phyloP scores from a whole-genome alignment of 1,139 yeast species.

The Yamadazyma trypodendri region DNA sequence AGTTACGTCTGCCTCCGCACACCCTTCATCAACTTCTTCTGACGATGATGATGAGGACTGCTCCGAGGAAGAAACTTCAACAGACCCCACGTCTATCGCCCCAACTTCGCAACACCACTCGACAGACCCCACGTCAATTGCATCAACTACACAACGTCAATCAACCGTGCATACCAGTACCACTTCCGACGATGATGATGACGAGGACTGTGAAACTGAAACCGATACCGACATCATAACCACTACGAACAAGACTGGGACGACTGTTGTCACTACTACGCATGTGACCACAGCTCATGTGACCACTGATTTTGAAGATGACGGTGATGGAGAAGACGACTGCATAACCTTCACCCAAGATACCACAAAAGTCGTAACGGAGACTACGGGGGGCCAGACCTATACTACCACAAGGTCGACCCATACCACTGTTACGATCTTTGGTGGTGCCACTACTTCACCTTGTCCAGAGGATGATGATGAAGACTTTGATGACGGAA shows the following conservation, averaged over 20 bases:
- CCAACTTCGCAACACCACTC: neutral
- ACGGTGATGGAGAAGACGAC: slow-evolving; percentile 15
- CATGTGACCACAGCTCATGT: slow-evolving; percentile 3
- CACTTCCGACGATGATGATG: slow-evolving; percentile 8
- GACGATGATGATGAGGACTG: slow-evolving; percentile 13
- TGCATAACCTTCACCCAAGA: slow-evolving; percentile 14
- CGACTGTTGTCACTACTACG: slow-evolving; percentile 4
- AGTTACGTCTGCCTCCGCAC: neutral
- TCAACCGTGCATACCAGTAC: neutral
- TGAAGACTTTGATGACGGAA: slow-evolving; percentile 8
- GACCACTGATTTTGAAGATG: slow-evolving; percentile 12
- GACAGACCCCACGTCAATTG: slow-evolving; percentile 2
- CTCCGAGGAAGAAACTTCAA: slow-evolving; percentile 9
- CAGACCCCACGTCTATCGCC: slow-evolving; percentile 1
- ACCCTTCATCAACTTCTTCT: neutral
- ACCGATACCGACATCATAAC: slow-evolving; percentile 3
- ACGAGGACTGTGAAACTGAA: slow-evolving; percentile 15
- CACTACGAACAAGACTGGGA: slow-evolving; percentile 4
- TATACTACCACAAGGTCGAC: slow-evolving; percentile 9
- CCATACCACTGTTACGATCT: slow-evolving; percentile 11
- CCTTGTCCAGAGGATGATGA: slow-evolving; percentile 15
- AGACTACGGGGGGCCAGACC: slow-evolving; percentile 9
- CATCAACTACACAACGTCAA: slow-evolving; percentile 2
- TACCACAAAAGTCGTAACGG: slow-evolving; percentile 9
- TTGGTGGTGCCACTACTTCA: slow-evolving; percentile 6